Base-by-base conservation (phyloP, 495 filamentous ascomycete species). In the Articulospora tetracladia region DNA sequence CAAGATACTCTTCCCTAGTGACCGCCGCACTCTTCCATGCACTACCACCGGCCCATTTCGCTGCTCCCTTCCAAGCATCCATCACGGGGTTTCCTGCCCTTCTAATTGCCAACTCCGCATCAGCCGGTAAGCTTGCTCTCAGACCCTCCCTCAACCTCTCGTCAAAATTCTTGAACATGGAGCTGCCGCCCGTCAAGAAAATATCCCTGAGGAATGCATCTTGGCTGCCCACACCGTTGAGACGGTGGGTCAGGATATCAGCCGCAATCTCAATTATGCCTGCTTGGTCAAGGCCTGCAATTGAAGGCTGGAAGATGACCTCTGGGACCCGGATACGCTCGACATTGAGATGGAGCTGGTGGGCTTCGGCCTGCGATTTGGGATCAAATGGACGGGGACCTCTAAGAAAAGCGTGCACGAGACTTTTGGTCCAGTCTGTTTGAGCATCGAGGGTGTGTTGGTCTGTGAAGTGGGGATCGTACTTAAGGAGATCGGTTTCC, bases 301-400 rank as follows among this genome's bases (percentile, higher is more conserved):
- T 97, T 13, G 78, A 76, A 0, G 94, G 94, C 70, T 97, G 91
- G 76, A 97, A 98, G 13, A 97, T 82, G 15, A 98, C 87, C 74
- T 98, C 94, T 2, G 94, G 95, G 0, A 97, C 92, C 24, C 94
- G 89, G 69, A 98, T 97, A 27, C 95, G 85, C 76, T 98, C 94
- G 47, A 98, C 89, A 69, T 98, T 98, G 39, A 98, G 82, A 70
- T 98, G 94, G 34, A 98, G 72, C 71, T 97, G 93, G 67, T 96
- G 83, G 8, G 81, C 84, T 72, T 98, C 89, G 7, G 84, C 83
- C 62, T 93, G 89, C 55, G 84, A 87, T 54, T 91, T 85, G 0
- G 85, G 77, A 67, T 98, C 89, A 60, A 90, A 96, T 2, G 92
- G 88, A 70, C 92, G 84, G 0, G 93, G 90, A 0, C 94, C 95